Conservation (phyloP, 2,329 filamentous ascomycete genomes). For the Pseudogymnoascus sp. region DNA sequence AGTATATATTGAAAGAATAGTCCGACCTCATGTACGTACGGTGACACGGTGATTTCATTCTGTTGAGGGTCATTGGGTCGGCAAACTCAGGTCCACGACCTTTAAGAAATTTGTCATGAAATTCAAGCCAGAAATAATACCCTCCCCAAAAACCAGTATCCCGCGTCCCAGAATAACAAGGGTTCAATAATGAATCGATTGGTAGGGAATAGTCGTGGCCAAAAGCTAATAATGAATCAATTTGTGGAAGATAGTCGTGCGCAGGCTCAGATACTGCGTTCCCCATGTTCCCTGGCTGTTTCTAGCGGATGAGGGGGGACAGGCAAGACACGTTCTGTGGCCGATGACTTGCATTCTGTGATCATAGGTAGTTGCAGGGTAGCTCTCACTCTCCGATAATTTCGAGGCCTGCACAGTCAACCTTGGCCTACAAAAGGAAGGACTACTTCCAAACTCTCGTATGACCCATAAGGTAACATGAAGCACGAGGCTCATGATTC, state of each 20-base stretch:
- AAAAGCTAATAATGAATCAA: not conserved
- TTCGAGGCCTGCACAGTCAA: not conserved
- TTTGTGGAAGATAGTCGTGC: not conserved
- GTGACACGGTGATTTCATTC: not conserved
- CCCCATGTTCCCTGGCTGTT: not conserved
- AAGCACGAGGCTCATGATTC: not conserved
- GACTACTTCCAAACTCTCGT: not conserved
- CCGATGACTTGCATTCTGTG: slow-evolving; percentile 3
- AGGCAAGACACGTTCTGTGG: slow-evolving; percentile 1
- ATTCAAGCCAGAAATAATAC: not conserved
- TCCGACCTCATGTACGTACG: not conserved
- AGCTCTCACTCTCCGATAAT: not conserved
- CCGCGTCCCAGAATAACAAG: not conserved
- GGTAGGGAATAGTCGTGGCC: not conserved
- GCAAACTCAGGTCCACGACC: not conserved
- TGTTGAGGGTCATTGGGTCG: not conserved
- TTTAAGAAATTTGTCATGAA: slow-evolving; percentile 3
- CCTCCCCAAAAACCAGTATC: not conserved
- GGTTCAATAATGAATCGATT: not conserved
- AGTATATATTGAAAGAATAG: not conserved
- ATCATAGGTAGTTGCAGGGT: not conserved
- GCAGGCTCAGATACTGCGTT: not conserved
- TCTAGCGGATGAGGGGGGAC: not conserved
- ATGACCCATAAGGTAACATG: not conserved
- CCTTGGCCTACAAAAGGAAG: not conserved